Conservation (phyloP, 305 asterid genomes). For the Ilex paraguariensis region DNA sequence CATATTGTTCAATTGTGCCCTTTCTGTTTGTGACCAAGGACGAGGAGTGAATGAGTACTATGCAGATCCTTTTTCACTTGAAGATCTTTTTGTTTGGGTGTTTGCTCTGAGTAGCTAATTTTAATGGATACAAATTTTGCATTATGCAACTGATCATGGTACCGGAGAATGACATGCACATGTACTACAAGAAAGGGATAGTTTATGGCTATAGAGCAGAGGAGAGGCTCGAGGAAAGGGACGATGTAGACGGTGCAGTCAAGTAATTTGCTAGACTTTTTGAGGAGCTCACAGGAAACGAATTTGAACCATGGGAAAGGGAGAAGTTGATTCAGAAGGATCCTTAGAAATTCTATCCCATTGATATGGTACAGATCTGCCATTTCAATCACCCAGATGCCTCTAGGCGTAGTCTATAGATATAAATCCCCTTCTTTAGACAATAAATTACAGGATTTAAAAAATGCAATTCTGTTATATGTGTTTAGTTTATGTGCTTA, state of each 20-base stretch:
- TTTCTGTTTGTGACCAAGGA: slow-evolving; percentile 43
- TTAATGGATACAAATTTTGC: slow-evolving; percentile 36
- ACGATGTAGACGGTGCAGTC: slow-evolving; percentile 34
- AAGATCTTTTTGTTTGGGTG: no score
- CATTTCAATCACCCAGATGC: neutral
- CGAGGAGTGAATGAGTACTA: slow-evolving; percentile 47
- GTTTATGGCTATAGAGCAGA: slow-evolving; percentile 46
- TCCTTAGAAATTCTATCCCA: slow-evolving; percentile 43
- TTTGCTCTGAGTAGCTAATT: no score
- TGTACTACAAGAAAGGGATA: slow-evolving; percentile 69
- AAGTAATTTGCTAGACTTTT: slow-evolving; percentile 51
- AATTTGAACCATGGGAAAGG: slow-evolving; percentile 65
- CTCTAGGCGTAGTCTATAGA: no score
- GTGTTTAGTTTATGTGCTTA: neutral
- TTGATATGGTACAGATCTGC: slow-evolving; percentile 49
- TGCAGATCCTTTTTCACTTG: no score
- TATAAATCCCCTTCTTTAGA: no score
- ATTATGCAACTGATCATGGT: slow-evolving; percentile 55
- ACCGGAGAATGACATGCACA: slow-evolving; percentile 49
- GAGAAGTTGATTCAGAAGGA: slow-evolving; percentile 65
- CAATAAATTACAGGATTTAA: neutral
- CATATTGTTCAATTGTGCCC: slow-evolving; percentile 68
- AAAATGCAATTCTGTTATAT: neutral
- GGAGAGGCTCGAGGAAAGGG: slow-evolving; percentile 57
- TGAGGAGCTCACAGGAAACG: slow-evolving; percentile 53